These are phyloP conservation scores for Climacium dendroides DNA, from an alignment of 225 moss, liverwort and hornwort species.

Conservation along the genomic window DNA sequence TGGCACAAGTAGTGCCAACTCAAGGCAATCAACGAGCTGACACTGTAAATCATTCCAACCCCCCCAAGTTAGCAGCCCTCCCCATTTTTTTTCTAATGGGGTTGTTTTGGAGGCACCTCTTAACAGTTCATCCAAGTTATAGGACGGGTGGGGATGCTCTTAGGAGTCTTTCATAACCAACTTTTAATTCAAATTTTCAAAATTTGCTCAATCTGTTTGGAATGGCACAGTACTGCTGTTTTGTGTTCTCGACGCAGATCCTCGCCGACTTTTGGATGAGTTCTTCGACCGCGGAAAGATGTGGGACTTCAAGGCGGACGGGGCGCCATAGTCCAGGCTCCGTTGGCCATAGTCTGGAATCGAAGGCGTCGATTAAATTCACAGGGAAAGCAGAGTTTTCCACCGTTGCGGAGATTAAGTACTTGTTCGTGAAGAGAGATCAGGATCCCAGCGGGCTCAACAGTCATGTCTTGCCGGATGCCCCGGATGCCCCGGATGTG, in stretches of 20 bases:
- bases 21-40: too few species aligned
- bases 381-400: not conserved
- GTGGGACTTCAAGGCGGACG: conserved; percentile 28
- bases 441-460: not conserved
- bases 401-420: not conserved
- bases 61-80: too few species aligned
- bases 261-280: conserved; percentile 46
- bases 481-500: not conserved
- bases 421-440: not conserved
- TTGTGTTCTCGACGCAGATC: not conserved
- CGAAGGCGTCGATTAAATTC: not conserved
- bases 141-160: too few species aligned
- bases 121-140: too few species aligned
- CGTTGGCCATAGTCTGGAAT: not conserved
- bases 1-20: too few species aligned
- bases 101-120: too few species aligned
- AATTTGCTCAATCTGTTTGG: not conserved
- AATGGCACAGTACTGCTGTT: not conserved
- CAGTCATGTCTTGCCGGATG: not conserved
- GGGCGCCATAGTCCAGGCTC: not conserved
- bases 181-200: too few species aligned
- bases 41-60: too few species aligned
- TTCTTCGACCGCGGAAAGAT: conserved; percentile 35
- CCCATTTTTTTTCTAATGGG: too few species aligned
- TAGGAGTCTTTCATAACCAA: too few species aligned